Evolutionary conservation across 75 land plant genomes (phyloP).

Genomic region (Sequoiadendron giganteum): DNA sequence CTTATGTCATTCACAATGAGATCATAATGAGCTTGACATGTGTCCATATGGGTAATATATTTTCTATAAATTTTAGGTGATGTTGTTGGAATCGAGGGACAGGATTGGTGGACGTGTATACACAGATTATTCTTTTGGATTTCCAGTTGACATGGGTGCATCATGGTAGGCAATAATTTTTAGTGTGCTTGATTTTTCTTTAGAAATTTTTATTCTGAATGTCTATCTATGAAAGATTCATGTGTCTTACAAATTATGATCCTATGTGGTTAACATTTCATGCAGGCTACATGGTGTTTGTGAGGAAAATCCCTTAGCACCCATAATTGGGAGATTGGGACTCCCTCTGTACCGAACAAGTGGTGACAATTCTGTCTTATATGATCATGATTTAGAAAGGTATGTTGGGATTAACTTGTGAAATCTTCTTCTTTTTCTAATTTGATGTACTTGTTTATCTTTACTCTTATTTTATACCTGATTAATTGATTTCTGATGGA

Average conservation of each 20-base stretch:
- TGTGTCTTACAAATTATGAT: constrained; percentile 1
- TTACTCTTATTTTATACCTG: not conserved
- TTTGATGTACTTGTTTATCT: not conserved
- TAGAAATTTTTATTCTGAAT: not conserved
- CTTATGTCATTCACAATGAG: not conserved
- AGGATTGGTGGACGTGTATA: constrained; percentile 93
- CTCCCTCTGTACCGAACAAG: constrained; percentile 89
- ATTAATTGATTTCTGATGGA: not conserved
- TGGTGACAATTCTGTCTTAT: constrained; percentile 90
- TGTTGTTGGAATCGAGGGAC: constrained; percentile 81
- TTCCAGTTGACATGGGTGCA: constrained; percentile 98
- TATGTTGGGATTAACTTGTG: not conserved
- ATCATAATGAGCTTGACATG: not conserved
- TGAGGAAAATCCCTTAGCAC: constrained; percentile 87
- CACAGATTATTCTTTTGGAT: constrained; percentile 95
- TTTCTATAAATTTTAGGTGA: constrained; percentile 48
- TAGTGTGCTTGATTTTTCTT: not conserved
- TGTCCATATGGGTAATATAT: not conserved
- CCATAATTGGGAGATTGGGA: constrained; percentile 60
- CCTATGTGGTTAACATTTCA: not conserved
- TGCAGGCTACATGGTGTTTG: constrained; percentile 97
- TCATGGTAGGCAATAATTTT: constrained; percentile 60
- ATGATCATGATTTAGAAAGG: constrained; percentile 99
- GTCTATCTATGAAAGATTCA: not conserved
- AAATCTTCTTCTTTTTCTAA: not conserved